A percentile compares a stretch with the other conserved stretches of the same genome.
Conservation (phyloP, 2,329 filamentous ascomycete genomes). For the Thelonectria rubi region DNA sequence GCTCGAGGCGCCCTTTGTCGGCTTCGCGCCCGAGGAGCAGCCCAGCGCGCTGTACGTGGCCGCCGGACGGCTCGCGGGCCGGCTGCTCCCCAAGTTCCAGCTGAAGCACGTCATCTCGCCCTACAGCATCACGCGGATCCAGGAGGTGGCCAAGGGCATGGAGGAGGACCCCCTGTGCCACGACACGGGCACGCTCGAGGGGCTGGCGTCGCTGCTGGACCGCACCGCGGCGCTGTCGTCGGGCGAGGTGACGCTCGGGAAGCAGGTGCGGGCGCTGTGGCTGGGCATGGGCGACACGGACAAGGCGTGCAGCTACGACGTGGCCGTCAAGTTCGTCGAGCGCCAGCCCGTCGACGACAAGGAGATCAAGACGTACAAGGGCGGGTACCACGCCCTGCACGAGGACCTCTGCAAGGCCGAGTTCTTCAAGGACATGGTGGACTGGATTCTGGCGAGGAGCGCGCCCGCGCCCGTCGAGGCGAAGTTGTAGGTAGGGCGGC, state of each 20-base stretch:
- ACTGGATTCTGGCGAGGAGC: slow-evolving; percentile 69
- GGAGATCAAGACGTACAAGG: slow-evolving; percentile 77
- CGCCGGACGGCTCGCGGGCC: slow-evolving; percentile 72
- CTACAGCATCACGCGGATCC: slow-evolving; percentile 73
- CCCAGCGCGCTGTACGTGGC: slow-evolving; percentile 71
- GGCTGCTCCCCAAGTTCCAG: slow-evolving; percentile 72
- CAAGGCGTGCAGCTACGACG: slow-evolving; percentile 71
- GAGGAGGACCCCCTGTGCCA: slow-evolving; percentile 77
- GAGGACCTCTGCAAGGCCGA: slow-evolving; percentile 64
- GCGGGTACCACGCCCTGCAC: slow-evolving; percentile 80
- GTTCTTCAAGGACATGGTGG: slow-evolving; percentile 67
- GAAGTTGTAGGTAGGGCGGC: slow-evolving; percentile 48
- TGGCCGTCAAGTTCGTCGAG: slow-evolving; percentile 71
- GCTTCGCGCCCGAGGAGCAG: slow-evolving; percentile 70
- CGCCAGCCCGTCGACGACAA: slow-evolving; percentile 69
- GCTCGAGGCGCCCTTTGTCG: slow-evolving; percentile 81
- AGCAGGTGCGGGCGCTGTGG: slow-evolving; percentile 71
- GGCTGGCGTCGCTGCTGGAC: slow-evolving; percentile 79
- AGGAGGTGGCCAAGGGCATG: slow-evolving; percentile 67
- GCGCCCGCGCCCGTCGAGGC: slow-evolving; percentile 41
- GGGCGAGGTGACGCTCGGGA: slow-evolving; percentile 62
- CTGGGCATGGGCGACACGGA: slow-evolving; percentile 82
- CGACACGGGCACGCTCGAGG: slow-evolving; percentile 86
- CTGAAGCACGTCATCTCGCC: slow-evolving; percentile 72
- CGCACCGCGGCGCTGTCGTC: slow-evolving; percentile 69